Evolutionary conservation across 345 rosid genomes (phyloP).

Genomic region (Excoecaria cochinchinensis): DNA sequence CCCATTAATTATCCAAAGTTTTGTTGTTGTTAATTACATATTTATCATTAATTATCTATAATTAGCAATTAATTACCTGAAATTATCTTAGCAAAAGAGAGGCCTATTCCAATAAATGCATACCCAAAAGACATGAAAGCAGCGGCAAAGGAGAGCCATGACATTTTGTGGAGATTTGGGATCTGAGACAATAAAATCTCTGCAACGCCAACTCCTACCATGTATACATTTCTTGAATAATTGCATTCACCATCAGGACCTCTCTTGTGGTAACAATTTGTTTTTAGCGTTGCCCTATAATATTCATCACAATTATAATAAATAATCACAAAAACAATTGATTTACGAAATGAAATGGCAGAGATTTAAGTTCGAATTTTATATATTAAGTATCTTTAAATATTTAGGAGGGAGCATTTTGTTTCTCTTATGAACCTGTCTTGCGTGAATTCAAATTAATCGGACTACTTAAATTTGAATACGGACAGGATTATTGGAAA

Average conservation of each 20-base stretch:
- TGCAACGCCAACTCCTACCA: conserved; percentile 9
- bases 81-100: conserved; percentile 12
- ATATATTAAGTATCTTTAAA: no score
- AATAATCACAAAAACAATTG: no score
- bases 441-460: no score
- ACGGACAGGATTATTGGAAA: no score
- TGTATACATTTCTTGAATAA: neutral
- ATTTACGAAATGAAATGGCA: no score
- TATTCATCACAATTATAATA: no score
- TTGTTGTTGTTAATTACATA: no score
- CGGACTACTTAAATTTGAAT: no score
- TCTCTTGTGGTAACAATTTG: conserved; percentile 12
- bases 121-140: conserved; percentile 19
- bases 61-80: conserved; percentile 2
- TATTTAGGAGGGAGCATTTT: no score
- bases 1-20: no score
- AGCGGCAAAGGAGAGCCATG: conserved; percentile 18
- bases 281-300: conserved; percentile 3
- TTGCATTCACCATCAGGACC: conserved; percentile 11
- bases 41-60: neutral
- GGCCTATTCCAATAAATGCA: conserved; percentile 17
- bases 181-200: conserved; percentile 20
- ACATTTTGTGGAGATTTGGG: conserved; percentile 15
- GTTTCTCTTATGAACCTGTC: no score
- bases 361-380: no score